Base-by-base conservation (phyloP, 2,329 filamentous ascomycete genomes). In the Clarireedia paspali region DNA sequence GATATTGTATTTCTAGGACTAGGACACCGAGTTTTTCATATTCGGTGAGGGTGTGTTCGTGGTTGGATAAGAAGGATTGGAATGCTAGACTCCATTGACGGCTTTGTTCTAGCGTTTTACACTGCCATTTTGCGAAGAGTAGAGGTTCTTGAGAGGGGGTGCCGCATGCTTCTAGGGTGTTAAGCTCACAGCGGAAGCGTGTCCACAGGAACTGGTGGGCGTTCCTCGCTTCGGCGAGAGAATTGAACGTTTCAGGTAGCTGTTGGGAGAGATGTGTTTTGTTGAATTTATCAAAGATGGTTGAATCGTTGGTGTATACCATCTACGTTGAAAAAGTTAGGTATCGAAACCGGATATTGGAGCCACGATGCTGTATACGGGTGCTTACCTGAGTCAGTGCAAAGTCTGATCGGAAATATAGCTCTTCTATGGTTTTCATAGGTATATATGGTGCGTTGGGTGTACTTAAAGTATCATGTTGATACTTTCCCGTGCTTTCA, bases 1-100 rank as follows among this genome's bases (percentile, higher is more conserved):
- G 64, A 73, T 78, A 78, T 56, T 75, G 76, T 77, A 84, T 83
- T 60, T 82, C 80, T 12, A 84, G 70, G 15, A 80, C 78, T 2
- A 77, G 74, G 53, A 82, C 81, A 40, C 75, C 79, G 1, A 77
- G 75, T 62, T 78, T 79, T 57, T 82, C 77, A 45, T 71, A 73
- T 57, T 68, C 75, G 44, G 80, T 73, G 2, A 73, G 71, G 0
- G 75, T 75, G 7, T 71, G 72, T 30, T 42, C 24, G 12, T 80
- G 75, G 2, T 75, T 74, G 4, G 67, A 64, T 45, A 84, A 71
- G 27, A 83, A 75, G 12, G 71, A 74, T n/a, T 81, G 75, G 57
- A 83, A 84, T 0, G 81, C 79, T 7, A 69, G 65, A 0, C 75
- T 71, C 81, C 81, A 84, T n/a, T 73, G 68, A 23, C 78, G 71